A percentile compares a stretch with the other conserved stretches of the same genome.
These are phyloP conservation scores for Paspalum notatum DNA, from an alignment of 176 grass and related monocot species.

Conservation along the genomic window DNA sequence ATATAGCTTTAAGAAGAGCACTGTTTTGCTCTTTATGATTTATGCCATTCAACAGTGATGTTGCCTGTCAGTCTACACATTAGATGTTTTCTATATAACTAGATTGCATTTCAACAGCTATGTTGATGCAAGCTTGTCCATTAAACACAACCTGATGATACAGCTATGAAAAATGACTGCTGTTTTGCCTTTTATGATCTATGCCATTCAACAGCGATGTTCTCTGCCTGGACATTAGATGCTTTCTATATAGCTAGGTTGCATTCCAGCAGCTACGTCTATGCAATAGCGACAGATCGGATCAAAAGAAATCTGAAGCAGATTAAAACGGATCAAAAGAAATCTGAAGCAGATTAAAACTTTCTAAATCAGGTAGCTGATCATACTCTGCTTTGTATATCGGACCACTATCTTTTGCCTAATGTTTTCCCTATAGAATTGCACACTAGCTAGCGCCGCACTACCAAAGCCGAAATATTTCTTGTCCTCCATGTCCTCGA, in stretches of 20 bases:
- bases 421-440: constrained; percentile 5
- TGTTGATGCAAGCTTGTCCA: too few relatives aligned
- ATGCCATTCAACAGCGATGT: constrained; percentile 19
- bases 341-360: constrained; percentile 2
- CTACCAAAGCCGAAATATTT: constrained; percentile 17
- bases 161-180: neutral
- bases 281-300: neutral
- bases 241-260: constrained; percentile 9
- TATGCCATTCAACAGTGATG: constrained; percentile 40
- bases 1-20: constrained; percentile 16
- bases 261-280: neutral
- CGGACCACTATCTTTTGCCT: neutral
- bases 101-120: neutral
- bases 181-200: constrained; percentile 17
- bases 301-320: neutral
- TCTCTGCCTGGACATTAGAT: constrained; percentile 27
- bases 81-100: constrained; percentile 19
- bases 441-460: neutral
- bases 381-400: constrained; percentile 7
- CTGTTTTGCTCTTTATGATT: constrained; percentile 26
- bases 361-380: constrained; percentile 20
- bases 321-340: neutral
- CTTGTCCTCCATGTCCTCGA: constrained; percentile 12
- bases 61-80: constrained; percentile 43
- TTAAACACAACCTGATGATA: neutral